Percentiles rank a stretch among this genome's conserved stretches.
These are phyloP conservation scores for Dendrobium nobile DNA, from an alignment of 106 monocot species.

Conservation along the genomic window DNA sequence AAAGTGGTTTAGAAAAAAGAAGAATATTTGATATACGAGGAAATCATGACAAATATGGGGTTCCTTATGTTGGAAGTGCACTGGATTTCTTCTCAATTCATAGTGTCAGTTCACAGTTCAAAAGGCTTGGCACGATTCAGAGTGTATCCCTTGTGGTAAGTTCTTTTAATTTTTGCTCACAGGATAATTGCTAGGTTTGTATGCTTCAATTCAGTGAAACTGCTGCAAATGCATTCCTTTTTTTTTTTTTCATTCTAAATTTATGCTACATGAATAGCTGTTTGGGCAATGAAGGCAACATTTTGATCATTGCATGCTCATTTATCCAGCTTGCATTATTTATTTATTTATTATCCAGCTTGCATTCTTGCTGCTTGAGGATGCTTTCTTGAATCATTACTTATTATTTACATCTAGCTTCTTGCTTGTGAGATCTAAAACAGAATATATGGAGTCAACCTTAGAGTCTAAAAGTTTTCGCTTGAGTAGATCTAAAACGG, in stretches of 20 bases:
- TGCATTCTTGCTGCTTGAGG: too few relatives aligned
- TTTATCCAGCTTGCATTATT: not conserved
- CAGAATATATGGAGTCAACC: too few relatives aligned
- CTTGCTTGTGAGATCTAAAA: not conserved
- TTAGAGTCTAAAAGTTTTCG: too few relatives aligned
- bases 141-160: slow-evolving; percentile 79
- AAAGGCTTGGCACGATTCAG: slow-evolving; percentile 48
- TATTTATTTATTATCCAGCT: not conserved
- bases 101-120: slow-evolving; percentile 61
- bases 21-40: slow-evolving; percentile 87
- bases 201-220: not conserved
- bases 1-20: slow-evolving; percentile 44
- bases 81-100: slow-evolving; percentile 79
- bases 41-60: slow-evolving; percentile 95
- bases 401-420: not conserved
- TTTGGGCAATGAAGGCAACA: not conserved
- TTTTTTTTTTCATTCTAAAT: not conserved
- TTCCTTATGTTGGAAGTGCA: slow-evolving; percentile 52
- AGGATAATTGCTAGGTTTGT: not conserved
- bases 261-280: not conserved
- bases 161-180: not conserved
- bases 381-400: not conserved
- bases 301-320: not conserved
- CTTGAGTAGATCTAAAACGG: too few relatives aligned
- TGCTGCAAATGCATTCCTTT: too few relatives aligned